Evolutionary conservation across 2,329 filamentous ascomycete genomes (phyloP).

Genomic region (Periconia digitata): DNA sequence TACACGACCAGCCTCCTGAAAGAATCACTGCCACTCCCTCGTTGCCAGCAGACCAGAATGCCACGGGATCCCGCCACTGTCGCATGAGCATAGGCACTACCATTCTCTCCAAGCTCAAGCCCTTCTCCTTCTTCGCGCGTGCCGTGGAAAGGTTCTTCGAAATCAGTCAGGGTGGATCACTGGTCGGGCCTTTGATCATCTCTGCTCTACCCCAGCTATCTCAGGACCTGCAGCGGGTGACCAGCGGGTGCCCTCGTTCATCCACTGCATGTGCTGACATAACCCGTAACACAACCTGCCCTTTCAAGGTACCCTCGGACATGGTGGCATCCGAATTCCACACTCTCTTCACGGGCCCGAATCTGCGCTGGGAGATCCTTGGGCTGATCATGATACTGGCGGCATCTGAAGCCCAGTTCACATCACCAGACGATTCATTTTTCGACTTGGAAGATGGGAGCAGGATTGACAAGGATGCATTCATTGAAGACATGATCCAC

Average conservation of each 20-base stretch:
- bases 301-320: constrained; percentile 32
- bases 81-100: constrained; percentile 28
- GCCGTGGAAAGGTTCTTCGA: constrained; percentile 31
- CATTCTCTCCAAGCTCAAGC: constrained; percentile 31
- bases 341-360: constrained; percentile 36
- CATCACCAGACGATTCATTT: constrained; percentile 30
- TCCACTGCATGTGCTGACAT: constrained; percentile 31
- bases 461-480: constrained; percentile 30
- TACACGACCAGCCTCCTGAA: constrained; percentile 33
- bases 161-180: constrained; percentile 23
- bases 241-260: constrained; percentile 16
- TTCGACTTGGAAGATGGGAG: constrained; percentile 35
- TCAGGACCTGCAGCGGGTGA: constrained; percentile 30
- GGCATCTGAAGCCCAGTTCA: constrained; percentile 33
- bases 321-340: constrained; percentile 37
- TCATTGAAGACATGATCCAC: constrained; percentile 39
- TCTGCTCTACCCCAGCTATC: constrained; percentile 34
- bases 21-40: constrained; percentile 25
- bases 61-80: constrained; percentile 28
- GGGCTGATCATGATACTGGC: constrained; percentile 32
- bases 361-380: constrained; percentile 38
- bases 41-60: constrained; percentile 9
- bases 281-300: constrained; percentile 32
- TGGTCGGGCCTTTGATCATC: constrained; percentile 32
- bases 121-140: constrained; percentile 33